Conservation (phyloP, 768 basidiomycete genomes). For the Pleurotus cornucopiae region DNA sequence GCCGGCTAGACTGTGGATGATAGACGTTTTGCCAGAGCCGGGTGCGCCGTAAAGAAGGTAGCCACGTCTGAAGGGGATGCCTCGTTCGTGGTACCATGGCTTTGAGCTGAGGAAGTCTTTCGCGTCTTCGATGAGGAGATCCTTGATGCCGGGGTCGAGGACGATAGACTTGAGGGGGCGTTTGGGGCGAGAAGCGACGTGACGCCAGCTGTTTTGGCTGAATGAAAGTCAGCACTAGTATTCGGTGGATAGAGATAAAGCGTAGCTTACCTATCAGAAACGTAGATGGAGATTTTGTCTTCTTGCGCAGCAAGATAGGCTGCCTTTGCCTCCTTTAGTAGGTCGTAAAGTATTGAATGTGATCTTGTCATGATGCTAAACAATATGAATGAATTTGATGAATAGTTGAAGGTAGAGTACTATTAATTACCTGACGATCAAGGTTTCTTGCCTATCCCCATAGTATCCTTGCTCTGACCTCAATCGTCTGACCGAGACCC, state of each 20-base stretch:
- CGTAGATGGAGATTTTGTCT: conserved; percentile 48
- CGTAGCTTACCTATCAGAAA: conserved; percentile 34
- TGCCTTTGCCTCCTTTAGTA: conserved; percentile 53
- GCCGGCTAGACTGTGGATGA: conserved; percentile 76
- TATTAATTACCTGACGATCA: conserved; percentile 37
- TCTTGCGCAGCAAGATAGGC: conserved; percentile 48
- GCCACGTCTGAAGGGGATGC: conserved; percentile 79
- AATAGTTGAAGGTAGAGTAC: background rate
- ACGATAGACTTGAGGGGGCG: conserved; percentile 66
- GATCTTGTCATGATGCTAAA: conserved; percentile 47
- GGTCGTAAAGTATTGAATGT: conserved; percentile 40
- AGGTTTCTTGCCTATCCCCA: conserved; percentile 29
- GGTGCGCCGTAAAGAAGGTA: conserved; percentile 77
- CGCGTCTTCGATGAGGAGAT: conserved; percentile 63
- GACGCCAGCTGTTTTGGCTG: conserved; percentile 43
- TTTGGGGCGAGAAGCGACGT: conserved; percentile 55
- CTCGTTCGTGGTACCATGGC: conserved; percentile 69
- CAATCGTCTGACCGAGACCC: conserved; percentile 33
- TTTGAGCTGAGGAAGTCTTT: conserved; percentile 66
- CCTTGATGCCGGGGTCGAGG: conserved; percentile 64
- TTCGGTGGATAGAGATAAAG: background rate
- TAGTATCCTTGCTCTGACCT: conserved; percentile 29
- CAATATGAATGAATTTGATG: background rate
- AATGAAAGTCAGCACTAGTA: background rate
- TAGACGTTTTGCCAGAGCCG: conserved; percentile 75